These are phyloP conservation scores for Populus tomentosa DNA, from an alignment of 441 rosid species.

Conservation along the genomic window DNA sequence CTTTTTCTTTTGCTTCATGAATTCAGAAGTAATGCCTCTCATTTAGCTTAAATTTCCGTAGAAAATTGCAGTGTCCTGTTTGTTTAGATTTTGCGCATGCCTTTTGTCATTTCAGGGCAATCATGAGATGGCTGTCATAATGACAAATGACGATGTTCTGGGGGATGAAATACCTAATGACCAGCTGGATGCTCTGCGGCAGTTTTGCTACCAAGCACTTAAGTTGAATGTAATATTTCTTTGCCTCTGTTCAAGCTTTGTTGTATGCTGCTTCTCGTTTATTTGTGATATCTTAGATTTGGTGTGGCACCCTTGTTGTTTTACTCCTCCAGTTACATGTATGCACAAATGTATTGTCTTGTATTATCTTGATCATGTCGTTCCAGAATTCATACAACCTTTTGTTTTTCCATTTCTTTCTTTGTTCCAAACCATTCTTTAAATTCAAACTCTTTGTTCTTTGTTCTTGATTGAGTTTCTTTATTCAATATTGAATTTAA, in stretches of 20 bases:
- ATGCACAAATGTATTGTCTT: not conserved
- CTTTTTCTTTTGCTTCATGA: not conserved
- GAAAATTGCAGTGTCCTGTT: not conserved
- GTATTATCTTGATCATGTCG: not conserved
- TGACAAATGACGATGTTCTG: conserved; percentile 97
- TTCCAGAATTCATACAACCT: not conserved
- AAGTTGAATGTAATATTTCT: conserved; percentile 54
- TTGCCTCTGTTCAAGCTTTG: conserved; percentile 12
- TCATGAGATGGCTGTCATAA: conserved; percentile 44
- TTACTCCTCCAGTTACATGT: not conserved
- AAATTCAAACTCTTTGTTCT: too few relatives aligned
- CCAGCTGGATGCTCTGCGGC: conserved; percentile 61
- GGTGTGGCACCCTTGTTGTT: not conserved
- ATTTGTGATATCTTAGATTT: not conserved
- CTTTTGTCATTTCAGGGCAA: conserved; percentile 45
- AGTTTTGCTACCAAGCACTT: conserved; percentile 70
- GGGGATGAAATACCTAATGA: conserved; percentile 94
- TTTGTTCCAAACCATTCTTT: too few relatives aligned
- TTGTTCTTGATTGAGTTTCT: too few relatives aligned
- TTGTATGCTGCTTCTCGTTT: conserved; percentile 1
- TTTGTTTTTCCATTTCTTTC: not conserved
- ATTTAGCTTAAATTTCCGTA: conserved; percentile 1
- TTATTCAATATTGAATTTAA: too few relatives aligned
- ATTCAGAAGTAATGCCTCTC: not conserved
- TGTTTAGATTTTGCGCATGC: not conserved